Evolutionary conservation across 139 green algal genomes (phyloP).

Genomic region (Pycnococcus provasolii): DNA sequence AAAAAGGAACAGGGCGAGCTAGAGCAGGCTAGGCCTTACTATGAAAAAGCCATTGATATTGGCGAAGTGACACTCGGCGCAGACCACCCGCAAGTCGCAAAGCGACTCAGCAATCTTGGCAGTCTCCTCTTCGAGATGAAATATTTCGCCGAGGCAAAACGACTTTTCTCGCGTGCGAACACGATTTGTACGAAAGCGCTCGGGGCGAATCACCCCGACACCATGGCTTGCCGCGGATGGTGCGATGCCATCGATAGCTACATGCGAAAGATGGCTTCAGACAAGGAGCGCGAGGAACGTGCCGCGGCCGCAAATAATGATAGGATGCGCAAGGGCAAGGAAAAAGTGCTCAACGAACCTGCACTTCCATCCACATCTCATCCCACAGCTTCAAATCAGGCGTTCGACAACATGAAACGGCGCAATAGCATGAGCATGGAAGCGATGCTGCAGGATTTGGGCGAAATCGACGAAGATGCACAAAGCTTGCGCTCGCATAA

Average conservation of each 20-base stretch:
- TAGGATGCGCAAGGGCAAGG: neutral
- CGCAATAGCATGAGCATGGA: neutral
- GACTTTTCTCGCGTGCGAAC: neutral
- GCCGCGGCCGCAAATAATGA: too few species aligned
- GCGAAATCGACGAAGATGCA: neutral
- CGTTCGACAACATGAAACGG: neutral
- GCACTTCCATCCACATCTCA: neutral
- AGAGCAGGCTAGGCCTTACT: slow-evolving; percentile 4
- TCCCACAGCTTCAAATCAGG: neutral
- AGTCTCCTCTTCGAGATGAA: neutral
- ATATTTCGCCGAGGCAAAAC: neutral
- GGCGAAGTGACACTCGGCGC: slow-evolving; percentile 6
- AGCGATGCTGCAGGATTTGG: neutral
- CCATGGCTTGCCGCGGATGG: slow-evolving; percentile 1
- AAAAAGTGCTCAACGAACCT: neutral
- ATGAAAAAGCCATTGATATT: slow-evolving; percentile 5
- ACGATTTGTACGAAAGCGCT: neutral
- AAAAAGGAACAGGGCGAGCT: neutral
- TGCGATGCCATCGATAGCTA: neutral
- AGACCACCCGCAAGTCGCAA: slow-evolving; percentile 6
- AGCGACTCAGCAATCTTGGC: slow-evolving; percentile 5
- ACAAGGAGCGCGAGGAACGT: too few species aligned
- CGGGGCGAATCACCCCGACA: neutral
- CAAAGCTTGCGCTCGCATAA: neutral
- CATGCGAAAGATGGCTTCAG: neutral